phyloP scores from a whole-genome alignment of 1,139 yeast species.

The Pichia norvegensis region DNA sequence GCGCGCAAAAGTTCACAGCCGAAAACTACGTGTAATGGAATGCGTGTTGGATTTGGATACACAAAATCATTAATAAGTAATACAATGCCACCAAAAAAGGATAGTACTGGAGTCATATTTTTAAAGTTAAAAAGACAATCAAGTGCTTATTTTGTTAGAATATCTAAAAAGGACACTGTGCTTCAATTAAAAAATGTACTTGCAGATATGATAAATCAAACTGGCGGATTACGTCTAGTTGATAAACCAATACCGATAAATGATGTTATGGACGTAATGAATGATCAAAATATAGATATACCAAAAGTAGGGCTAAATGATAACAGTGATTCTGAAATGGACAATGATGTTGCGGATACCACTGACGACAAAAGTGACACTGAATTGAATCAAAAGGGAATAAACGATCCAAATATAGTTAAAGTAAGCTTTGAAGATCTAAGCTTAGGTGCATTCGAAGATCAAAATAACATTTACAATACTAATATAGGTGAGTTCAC shows the following conservation, averaged over 20 bases:
- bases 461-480: slow-evolving; percentile 6
- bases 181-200: slow-evolving; percentile 31
- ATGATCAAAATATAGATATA: slow-evolving; percentile 25
- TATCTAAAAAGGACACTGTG: slow-evolving; percentile 29
- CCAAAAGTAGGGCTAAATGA: slow-evolving; percentile 29
- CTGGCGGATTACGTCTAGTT: slow-evolving; percentile 39
- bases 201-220: slow-evolving; percentile 33
- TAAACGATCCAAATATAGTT: slow-evolving; percentile 1
- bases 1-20: too few species aligned
- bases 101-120: slow-evolving; percentile 14
- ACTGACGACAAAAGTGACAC: slow-evolving; percentile 15
- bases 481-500: slow-evolving; percentile 6
- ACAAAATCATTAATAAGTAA: too few species aligned
- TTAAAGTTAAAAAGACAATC: slow-evolving; percentile 24
- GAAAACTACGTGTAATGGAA: too few species aligned
- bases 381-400: slow-evolving; percentile 9
- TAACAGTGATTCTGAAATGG: slow-evolving; percentile 23
- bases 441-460: slow-evolving; percentile 4
- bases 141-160: slow-evolving; percentile 38
- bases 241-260: slow-evolving; percentile 17
- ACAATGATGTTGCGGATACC: not conserved
- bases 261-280: not conserved
- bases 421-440: slow-evolving; percentile 7
- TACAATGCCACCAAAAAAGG: slow-evolving; percentile 21
- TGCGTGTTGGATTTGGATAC: too few species aligned